Evolutionary conservation across 2,329 filamentous ascomycete genomes (phyloP), one percentile per base, ranked within the genome.

Genomic region (Ilyonectria destructans): DNA sequence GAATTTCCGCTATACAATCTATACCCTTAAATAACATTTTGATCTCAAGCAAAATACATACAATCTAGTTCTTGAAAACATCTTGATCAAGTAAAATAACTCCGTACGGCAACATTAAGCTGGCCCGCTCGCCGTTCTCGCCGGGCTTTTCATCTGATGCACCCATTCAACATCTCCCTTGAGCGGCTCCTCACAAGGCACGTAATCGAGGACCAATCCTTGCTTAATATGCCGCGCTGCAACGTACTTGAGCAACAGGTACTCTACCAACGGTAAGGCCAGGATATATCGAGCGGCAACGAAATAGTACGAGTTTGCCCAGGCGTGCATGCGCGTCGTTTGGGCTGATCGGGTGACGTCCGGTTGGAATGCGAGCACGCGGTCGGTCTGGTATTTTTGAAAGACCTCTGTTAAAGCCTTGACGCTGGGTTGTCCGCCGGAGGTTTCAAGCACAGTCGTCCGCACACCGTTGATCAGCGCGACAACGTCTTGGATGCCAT

Each of bases 401-500:
- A 58, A 46, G 26, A 60, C 46, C 6, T 5, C 13, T 19, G 45
- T 19, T 19, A 48, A 7, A 23, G 45, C 21, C 6, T 48, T 19
- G n/a, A 48, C n/a, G 45, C 45, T 48, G 45, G 45, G 45, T 0
- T 19, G 6, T 9, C 45, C 45, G 15, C 21, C 45, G 45, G 45
- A 8, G 4, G 33, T 37, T 37, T 37, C 33, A 5, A 37, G 33
- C 9, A 37, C 33, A 15, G 33, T 37, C 33, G 33, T 15, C 1
- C 33, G 33, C 33, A 37, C 46, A 26, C 51, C 17, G 54, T 62
- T 67, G 59, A 51, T 46, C 2, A 67, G 46, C 8, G 49, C 35
- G 1, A 67, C 65, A 2, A 58, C 37, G 29, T 67, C 65, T 46
- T 62, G 58, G 45, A 67, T 56, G 12, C 61, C 62, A 5, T 64